Conservation (phyloP, 2,329 filamentous ascomycete species). For the Elsinoe batatas region DNA sequence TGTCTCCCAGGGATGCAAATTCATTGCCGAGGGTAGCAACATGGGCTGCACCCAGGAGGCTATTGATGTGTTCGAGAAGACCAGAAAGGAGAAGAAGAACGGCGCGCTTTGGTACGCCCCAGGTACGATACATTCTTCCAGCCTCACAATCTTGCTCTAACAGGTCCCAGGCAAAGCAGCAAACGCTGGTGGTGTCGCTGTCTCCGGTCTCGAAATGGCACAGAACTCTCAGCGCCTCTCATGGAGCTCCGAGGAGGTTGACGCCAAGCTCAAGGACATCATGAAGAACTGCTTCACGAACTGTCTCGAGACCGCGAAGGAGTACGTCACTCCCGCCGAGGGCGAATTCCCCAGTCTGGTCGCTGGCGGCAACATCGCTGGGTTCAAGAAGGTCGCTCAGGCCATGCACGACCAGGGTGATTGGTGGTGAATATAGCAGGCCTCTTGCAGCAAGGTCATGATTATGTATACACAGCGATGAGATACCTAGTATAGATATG, state of each 20-base stretch:
- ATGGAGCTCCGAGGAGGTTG: constrained; percentile 86
- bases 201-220: constrained; percentile 96
- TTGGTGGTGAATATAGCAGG: constrained; percentile 53
- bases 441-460: background rate
- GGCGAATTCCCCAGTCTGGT: constrained; percentile 84
- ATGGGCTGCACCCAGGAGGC: constrained; percentile 97
- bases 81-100: constrained; percentile 59
- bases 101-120: constrained; percentile 88
- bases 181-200: constrained; percentile 94
- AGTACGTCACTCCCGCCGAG: constrained; percentile 70
- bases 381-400: constrained; percentile 88
- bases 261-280: constrained; percentile 80
- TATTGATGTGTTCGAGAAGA: constrained; percentile 82
- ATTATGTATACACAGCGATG: background rate
- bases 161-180: constrained; percentile 61
- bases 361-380: constrained; percentile 92
- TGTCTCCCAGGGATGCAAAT: constrained; percentile 64
- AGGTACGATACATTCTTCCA: constrained; percentile 29
- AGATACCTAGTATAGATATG: background rate
- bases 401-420: constrained; percentile 97
- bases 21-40: constrained; percentile 94
- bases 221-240: constrained; percentile 84
- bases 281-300: constrained; percentile 92
- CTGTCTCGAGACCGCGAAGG: constrained; percentile 78
- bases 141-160: background rate